phyloP scores from a whole-genome alignment of 768 basidiomycete species.

The Amanita rimosa region DNA sequence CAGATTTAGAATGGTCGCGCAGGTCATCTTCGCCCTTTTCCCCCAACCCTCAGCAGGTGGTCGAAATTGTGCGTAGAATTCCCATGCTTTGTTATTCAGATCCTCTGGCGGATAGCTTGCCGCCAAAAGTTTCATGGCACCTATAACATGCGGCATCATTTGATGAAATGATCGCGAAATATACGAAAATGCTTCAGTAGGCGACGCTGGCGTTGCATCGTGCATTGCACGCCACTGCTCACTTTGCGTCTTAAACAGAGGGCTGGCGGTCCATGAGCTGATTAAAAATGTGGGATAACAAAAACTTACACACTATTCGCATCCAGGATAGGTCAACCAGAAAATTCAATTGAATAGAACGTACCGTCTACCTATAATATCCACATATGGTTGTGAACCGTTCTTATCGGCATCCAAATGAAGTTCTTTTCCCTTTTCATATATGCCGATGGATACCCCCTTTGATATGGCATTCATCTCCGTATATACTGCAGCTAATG shows the following conservation, averaged over 20 bases:
- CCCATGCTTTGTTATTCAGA: conserved; percentile 58
- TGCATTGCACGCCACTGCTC: conserved; percentile 79
- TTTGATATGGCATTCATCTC: conserved; percentile 86
- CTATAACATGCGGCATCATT: conserved; percentile 66
- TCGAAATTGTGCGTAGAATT: conserved; percentile 80
- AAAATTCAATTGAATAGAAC: conserved; percentile 4
- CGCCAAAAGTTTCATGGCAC: conserved; percentile 62
- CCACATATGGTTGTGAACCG: conserved; percentile 12
- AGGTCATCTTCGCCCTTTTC: conserved; percentile 61
- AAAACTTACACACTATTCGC: conserved; percentile 26
- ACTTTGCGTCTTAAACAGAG: conserved; percentile 61
- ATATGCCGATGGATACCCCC: conserved; percentile 75
- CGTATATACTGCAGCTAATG: conserved; percentile 79
- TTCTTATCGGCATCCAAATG: conserved; percentile 24
- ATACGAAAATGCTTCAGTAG: conserved; percentile 73
- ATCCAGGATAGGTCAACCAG: neutral
- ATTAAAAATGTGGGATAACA: neutral
- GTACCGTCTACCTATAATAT: conserved; percentile 29
- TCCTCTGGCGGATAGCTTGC: conserved; percentile 45
- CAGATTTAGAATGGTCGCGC: conserved; percentile 54
- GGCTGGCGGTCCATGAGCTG: conserved; percentile 29
- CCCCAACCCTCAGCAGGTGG: conserved; percentile 82
- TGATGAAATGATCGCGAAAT: conserved; percentile 73
- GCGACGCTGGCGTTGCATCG: conserved; percentile 55
- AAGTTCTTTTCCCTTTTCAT: conserved; percentile 66